Conservation (phyloP, 768 basidiomycete genomes). For the Brasilioporus rufonigricans region DNA sequence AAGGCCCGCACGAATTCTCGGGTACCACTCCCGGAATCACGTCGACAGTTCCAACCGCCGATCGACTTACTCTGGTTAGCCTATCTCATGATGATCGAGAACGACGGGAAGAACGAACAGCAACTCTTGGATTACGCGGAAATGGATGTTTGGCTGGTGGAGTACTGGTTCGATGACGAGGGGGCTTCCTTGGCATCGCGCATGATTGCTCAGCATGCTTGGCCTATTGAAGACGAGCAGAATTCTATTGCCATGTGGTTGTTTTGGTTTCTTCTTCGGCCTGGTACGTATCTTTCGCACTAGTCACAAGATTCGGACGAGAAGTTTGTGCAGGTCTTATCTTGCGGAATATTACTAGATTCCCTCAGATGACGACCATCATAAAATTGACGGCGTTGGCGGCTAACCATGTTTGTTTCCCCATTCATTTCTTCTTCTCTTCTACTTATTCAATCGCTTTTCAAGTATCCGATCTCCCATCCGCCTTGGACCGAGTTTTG, state of each 20-base stretch:
- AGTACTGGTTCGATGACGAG: conserved; percentile 61
- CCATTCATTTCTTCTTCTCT: conserved; percentile 13
- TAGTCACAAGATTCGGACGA: background rate
- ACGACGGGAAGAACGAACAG: conserved; percentile 66
- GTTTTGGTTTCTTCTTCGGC: conserved; percentile 67
- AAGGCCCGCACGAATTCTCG: conserved; percentile 35
- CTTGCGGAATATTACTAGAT: conserved; percentile 35
- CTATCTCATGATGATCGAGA: conserved; percentile 80
- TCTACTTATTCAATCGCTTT: conserved; percentile 7
- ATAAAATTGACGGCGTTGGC: conserved; percentile 64
- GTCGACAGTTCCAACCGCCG: conserved; percentile 15
- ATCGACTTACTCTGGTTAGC: conserved; percentile 59
- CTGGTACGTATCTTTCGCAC: conserved; percentile 42
- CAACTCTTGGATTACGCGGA: conserved; percentile 70
- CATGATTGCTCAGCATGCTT: conserved; percentile 43
- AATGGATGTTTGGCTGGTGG: conserved; percentile 61
- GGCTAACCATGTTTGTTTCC: conserved; percentile 53
- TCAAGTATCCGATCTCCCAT: conserved; percentile 60
- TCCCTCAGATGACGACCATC: conserved; percentile 47
- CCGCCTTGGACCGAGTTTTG: conserved; percentile 60
- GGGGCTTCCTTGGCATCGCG: conserved; percentile 54
- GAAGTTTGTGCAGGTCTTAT: conserved; percentile 45
- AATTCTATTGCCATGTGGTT: conserved; percentile 74
- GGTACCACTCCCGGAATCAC: conserved; percentile 19
- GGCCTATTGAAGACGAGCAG: conserved; percentile 55